Evolutionary conservation across 768 basidiomycete genomes (phyloP), one percentile per base, ranked within the genome.

Genomic region (Sporobolomyces roseus): DNA sequence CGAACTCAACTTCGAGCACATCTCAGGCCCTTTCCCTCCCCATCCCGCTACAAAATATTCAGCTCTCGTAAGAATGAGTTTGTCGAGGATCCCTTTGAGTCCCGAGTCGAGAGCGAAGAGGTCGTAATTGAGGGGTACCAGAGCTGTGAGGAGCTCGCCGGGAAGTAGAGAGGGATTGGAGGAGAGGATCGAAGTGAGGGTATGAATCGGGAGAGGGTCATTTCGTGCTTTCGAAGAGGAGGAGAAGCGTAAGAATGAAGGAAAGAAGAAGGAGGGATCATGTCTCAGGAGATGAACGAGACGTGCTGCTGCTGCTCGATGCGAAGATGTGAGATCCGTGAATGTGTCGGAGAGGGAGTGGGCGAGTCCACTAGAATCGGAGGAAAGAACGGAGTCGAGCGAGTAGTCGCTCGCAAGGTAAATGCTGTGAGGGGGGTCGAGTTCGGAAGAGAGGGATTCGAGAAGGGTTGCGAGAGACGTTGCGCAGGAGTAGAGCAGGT

Each of bases 371-470:
- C 12, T 13, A 14, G 12, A 21, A 46, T 46, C 23, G 12, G 45
- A 46, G 13, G 45, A 46, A 46, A 48, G 19, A 17, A 60, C 19
- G 13, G 36, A 5, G n/a, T 63, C 66, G 61, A 68, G 25, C 3
- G 66, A 35, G 55, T 43, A 68, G 33, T 68, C 66, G 32, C 25
- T 45, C 9, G 66, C 61, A 55, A 68, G 29, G 48, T 63, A 68
- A n/a, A 68, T 50, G 7, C 2, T 25, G 29, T 7, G 13, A 14
- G 17, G 53, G 6, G 45, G 16, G 1, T 29, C 9, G 16, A 21
- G 5, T 17, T 55, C 60, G 25, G 61, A 23, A 23, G 19, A 32
- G 9, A 27, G n/a, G 0, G 46, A 9, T 3, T 33, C 38, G 43
- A 60, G 45, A 2, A 30, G 48, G 12, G 6, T 27, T 9, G 58